Evolutionary conservation across 768 basidiomycete species (phyloP), one percentile per base, ranked within the genome.

Genomic region (Leucocoprinus leucothites): DNA sequence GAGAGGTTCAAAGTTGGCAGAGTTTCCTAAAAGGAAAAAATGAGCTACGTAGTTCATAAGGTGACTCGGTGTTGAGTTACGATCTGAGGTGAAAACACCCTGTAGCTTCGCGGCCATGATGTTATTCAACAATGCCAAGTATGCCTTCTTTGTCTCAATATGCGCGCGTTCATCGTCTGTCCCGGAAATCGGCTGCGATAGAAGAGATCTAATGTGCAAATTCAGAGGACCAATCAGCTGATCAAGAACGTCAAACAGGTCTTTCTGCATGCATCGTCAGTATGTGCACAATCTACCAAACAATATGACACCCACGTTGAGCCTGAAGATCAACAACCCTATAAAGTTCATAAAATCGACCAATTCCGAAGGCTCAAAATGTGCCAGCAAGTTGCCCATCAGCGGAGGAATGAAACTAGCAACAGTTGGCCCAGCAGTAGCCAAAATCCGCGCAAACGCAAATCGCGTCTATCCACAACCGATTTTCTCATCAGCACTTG

Each of bases 301-400:
- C 41, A 51, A 34, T 41, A 13, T 21, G 18, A 8, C 22, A 61
- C 75, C 54, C 57, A 94, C 95, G 78, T 93, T 91, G 52, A 98
- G 81, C 66, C 91, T 91, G 68, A 96, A 93, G 50, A 95, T 87
- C 51, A 98, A 74, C 8, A 97, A 75, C 6, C 89, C 89, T 52
- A 99, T 89, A 75, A 99, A 98, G 64, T 87, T 89, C 80, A 98
- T 87, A 64, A 98, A 96, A 65, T 99, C 97, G 25, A 89, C 86
- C 55, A 99, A 74, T 69, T 99, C 97, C 6, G 87, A 82, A 1
- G 94, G 88, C 60, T 97, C 93, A 64, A 95, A 94, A 62, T 96
- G 91, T 2, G 86, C 81, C 48, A 98, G 82, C n/a, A 98, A 82
- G 66, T 91, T 88, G 43, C 82, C 78, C 85, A 98, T 98, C 44